A percentile compares a stretch with the other conserved stretches of the same genome.
These are phyloP conservation scores for Moniliella sp. DNA, from an alignment of 1,284 basidiomycete genomes.

Conservation along the genomic window DNA sequence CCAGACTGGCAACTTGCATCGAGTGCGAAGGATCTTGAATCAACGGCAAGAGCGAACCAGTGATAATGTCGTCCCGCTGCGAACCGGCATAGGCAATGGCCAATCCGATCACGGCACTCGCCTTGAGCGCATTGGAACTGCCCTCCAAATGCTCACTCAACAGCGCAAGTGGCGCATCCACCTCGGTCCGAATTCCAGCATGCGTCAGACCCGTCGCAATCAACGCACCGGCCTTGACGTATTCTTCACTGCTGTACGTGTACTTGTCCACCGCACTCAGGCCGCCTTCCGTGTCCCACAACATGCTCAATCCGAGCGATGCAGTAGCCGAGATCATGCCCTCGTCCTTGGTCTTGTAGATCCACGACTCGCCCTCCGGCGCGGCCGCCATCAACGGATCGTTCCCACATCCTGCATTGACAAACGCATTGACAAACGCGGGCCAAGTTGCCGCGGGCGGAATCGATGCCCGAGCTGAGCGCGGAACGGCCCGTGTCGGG, in stretches of 20 bases:
- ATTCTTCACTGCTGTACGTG: constrained; percentile 81
- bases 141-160: constrained; percentile 77
- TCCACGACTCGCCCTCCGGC: constrained; percentile 86
- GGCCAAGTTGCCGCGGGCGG: constrained; percentile 77
- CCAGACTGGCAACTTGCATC: constrained; percentile 75
- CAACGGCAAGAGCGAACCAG: constrained; percentile 23
- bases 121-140: constrained; percentile 60
- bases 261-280: constrained; percentile 91
- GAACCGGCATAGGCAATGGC: constrained; percentile 86
- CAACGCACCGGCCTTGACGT: constrained; percentile 90
- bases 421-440: constrained; percentile 97
- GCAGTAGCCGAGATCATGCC: constrained; percentile 93
- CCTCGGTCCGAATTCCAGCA: constrained; percentile 69
- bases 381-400: constrained; percentile 94
- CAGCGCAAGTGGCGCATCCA: constrained; percentile 75
- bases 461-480: constrained; percentile 49
- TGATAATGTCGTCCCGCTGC: constrained; percentile 56
- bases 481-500: constrained; percentile 44
- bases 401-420: constrained; percentile 95
- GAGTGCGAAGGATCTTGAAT: constrained; percentile 37
- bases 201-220: constrained; percentile 85
- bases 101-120: constrained; percentile 50
- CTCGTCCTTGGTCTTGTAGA: constrained; percentile 99
- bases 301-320: constrained; percentile 67
- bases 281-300: constrained; percentile 92